Base-by-base conservation (phyloP, 352 stramenopile genomes). In the Pythium coloratum region DNA sequence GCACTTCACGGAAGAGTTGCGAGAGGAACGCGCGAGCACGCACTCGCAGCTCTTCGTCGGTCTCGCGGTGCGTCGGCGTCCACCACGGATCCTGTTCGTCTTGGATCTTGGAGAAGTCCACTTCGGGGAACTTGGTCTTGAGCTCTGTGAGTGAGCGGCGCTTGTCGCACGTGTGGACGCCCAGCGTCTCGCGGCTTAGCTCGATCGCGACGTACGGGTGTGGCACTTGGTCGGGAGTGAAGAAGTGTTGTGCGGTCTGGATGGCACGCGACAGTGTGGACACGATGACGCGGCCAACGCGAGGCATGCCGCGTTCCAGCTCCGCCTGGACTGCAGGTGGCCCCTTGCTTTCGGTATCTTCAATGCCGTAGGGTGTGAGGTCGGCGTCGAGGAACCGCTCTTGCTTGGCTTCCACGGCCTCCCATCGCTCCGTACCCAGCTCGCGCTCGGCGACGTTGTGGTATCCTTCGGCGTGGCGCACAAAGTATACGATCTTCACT, bases 401-500 rank as follows among this genome's bases (percentile, higher is more conserved):
- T 18, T 75, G 71, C 60, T 77, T 84, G 20, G 85, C 85, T 49
- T 88, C 74, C 42, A 89, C 77, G 47, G 70, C 73, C 34, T 91
- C 81, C 85, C 82, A 94, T 9, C 72, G 71, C 40, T 78, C 72
- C 2, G 75, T 73, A 33, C 84, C 82, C 18, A 80, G 72, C 56
- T 84, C 69, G 1, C 77, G 34, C 66, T 92, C 78, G 7, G 81
- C 80, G 6, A 76, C 80, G 62, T 94, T 94, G 70, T 94, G 83
- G 53, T 71, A 75, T n/a, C 83, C 86, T 64, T 94, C 78, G 28
- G 79, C 84, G 53, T 92, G 86, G 26, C 86, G 82, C 59, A 94
- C 75, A n/a, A 92, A 76, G 75, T 92, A 92, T 20, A 92, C 65
- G 58, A 89, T 82, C 70, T 91, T 94, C 59, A 90, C 56, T 28